Percentiles rank a stretch among this genome's conserved stretches.
Evolutionary conservation across 306 rosid genomes (phyloP).

Genomic region (Erythrophleum fordii): DNA sequence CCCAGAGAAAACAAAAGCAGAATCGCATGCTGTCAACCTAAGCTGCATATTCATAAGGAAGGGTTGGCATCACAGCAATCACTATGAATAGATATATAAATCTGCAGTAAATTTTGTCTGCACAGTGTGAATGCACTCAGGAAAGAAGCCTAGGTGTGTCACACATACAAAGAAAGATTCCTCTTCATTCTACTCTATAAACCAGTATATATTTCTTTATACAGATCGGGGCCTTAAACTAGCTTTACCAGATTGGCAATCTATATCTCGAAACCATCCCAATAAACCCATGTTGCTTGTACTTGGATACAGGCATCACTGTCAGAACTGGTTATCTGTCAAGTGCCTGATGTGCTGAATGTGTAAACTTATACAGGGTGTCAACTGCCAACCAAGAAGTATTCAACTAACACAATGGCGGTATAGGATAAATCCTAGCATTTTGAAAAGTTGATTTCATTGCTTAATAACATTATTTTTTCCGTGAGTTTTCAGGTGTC

Average conservation of each 20-base stretch:
- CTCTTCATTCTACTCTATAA: not conserved
- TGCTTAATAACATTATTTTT: not conserved
- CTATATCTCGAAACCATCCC: not conserved
- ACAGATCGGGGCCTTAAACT: not conserved
- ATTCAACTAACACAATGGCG: not conserved
- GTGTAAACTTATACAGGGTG: not conserved
- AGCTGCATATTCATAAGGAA: not conserved
- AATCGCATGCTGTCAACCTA: not conserved
- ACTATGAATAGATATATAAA: not conserved
- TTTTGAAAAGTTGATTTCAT: not conserved
- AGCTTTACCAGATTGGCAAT: not conserved
- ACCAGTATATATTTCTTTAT: not conserved
- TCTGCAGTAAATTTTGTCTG: not conserved
- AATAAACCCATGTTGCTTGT: not conserved
- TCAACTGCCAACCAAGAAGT: not conserved
- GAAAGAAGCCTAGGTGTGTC: not conserved
- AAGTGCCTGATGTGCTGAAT: not conserved
- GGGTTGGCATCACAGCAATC: not conserved
- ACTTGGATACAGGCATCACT: not conserved
- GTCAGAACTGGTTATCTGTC: not conserved
- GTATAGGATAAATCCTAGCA: not conserved
- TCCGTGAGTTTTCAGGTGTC: not conserved
- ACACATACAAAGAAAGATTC: not conserved
- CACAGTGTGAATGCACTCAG: not conserved
- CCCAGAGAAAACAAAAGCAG: not conserved